A percentile compares a stretch with the other conserved stretches of the same genome.
These are phyloP conservation scores for Cladosporium sp. DNA, from an alignment of 2,329 filamentous ascomycete genomes.

Conservation along the genomic window DNA sequence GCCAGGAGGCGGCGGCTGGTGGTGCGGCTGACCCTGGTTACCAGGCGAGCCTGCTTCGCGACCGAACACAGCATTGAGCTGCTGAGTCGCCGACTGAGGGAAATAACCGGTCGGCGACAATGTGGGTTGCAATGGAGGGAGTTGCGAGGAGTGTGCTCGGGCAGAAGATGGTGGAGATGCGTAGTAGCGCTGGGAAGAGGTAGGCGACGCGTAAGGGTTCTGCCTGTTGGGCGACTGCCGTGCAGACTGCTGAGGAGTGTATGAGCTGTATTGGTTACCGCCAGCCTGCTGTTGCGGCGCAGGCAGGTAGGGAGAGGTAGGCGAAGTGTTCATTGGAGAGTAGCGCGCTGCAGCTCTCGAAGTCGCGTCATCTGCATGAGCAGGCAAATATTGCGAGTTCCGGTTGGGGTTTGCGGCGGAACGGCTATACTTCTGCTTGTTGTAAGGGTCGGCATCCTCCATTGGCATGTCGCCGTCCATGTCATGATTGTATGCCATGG, in stretches of 20 bases:
- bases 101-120: conserved; percentile 54
- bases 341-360: conserved; percentile 85
- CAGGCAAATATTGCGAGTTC: conserved; percentile 63
- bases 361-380: conserved; percentile 48
- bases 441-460: conserved; percentile 85
- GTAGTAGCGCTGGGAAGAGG: conserved; percentile 51
- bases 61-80: conserved; percentile 64
- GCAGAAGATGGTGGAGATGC: conserved; percentile 46
- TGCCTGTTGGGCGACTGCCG: conserved; percentile 73
- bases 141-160: conserved; percentile 57
- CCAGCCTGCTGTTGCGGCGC: conserved; percentile 48
- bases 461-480: conserved; percentile 53
- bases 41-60: conserved; percentile 46
- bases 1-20: conserved; percentile 31
- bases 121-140: conserved; percentile 63
- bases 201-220: conserved; percentile 52
- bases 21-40: conserved; percentile 7
- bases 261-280: conserved; percentile 26
- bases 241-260: conserved; percentile 47
- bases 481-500: conserved; percentile 33
- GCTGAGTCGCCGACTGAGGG: conserved; percentile 62
- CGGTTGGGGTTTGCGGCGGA: conserved; percentile 55
- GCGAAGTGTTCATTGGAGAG: conserved; percentile 92
- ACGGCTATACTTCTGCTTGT: conserved; percentile 79
- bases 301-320: conserved; percentile 62